These are phyloP conservation scores for Sporothrix brunneoviolacea DNA, from an alignment of 2,329 filamentous ascomycete species.

Conservation along the genomic window DNA sequence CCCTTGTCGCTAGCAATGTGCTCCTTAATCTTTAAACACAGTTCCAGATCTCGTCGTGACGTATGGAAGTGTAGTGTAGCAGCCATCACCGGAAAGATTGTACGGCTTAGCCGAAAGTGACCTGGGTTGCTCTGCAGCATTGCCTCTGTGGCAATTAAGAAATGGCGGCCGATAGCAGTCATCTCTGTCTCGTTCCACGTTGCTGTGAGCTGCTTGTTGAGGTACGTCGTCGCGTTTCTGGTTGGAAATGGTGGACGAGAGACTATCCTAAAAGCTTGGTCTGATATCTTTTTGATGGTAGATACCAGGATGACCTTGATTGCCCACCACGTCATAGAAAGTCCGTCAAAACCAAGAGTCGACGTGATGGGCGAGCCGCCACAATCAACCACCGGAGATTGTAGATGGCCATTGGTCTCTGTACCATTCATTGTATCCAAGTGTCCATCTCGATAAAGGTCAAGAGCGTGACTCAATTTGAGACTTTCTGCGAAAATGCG, in stretches of 20 bases:
- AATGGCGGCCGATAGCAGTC: not conserved
- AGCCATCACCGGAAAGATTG: not conserved
- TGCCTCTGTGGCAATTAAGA: not conserved
- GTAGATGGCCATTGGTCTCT: no score
- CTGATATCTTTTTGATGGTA: not conserved
- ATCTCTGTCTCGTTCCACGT: not conserved
- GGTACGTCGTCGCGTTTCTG: not conserved
- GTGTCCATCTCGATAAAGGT: not conserved
- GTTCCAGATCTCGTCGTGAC: not conserved
- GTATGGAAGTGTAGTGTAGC: not conserved
- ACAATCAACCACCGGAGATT: no score
- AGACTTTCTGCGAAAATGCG: not conserved
- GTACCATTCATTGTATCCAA: not conserved
- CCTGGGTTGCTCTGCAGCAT: not conserved
- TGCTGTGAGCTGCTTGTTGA: not conserved
- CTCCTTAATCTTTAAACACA: not conserved
- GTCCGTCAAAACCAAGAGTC: not conserved
- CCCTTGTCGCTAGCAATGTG: not conserved
- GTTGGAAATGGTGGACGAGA: not conserved
- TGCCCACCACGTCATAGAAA: not conserved
- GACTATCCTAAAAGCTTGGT: not conserved
- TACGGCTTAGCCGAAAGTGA: not conserved
- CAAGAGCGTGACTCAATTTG: not conserved
- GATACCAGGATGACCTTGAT: not conserved
- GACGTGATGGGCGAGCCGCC: not conserved